Base-by-base conservation (phyloP, 495 filamentous ascomycete species). In the Penicillium mononematosum region DNA sequence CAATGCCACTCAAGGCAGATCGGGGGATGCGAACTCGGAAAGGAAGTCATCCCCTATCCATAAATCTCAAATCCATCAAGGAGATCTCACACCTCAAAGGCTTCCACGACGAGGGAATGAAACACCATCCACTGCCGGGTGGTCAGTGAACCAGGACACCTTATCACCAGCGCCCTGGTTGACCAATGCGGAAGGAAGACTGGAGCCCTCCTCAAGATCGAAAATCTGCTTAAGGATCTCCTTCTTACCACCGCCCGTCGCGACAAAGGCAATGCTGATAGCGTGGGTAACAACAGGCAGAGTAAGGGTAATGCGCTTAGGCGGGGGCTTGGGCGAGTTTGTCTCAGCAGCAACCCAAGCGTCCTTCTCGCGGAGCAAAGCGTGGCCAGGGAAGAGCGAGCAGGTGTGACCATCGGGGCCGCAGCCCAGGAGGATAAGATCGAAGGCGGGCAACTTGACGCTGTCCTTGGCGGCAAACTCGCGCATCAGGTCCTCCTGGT, bases 361-460 rank as follows among this genome's bases (percentile, higher is more conserved):
- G 63, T 88, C 86, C 56, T 84, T 84, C 78, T 98, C 94, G 42
- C 92, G 84, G 58, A 98, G 79, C 41, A 98, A 79, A 44, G 85
- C 84, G 61, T 96, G 93, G 25, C 88, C 87, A 6, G 94, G 95
- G 78, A 98, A 98, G 29, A 98, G 79, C 62, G 87, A 91, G 87
- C 95, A 98, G 24, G 94, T 97, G 74, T 98, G 94, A 38, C 94
- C 94, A 69, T 98, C 94, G 16, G 93, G 94, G 4, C 94, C 94
- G 63, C 88, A 93, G 55, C 94, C 94, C 44, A 98, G 84, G 17
- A 98, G 81, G 20, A 98, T 78, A 25, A 98, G 80, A 67, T 98
- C 94, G 67, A 98, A 98, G 59, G 96, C 87, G 55, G 94, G 94
- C 29, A 96, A 76, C 76, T 90, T 89, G 71, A 96, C 88, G 65